These are phyloP conservation scores for Lodderomyces parapsilosis DNA, from an alignment of 1,139 yeast genomes.

Conservation along the genomic window DNA sequence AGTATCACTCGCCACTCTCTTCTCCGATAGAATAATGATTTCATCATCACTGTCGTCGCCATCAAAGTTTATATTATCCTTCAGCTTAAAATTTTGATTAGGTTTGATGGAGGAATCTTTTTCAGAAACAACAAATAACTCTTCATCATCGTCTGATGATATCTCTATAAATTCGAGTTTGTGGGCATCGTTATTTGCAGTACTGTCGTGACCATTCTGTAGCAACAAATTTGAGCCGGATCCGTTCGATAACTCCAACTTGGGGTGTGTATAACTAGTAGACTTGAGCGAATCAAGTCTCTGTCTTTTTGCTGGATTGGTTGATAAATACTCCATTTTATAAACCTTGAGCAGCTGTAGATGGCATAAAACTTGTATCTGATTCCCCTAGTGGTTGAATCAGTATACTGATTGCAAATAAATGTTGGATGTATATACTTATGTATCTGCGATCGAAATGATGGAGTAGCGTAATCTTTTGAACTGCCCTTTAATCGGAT, in stretches of 20 bases:
- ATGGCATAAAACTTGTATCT: too few species aligned
- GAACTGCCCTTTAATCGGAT: neutral
- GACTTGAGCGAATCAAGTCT: conserved; percentile 11
- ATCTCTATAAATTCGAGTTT: neutral
- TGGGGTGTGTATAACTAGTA: neutral
- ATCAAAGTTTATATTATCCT: neutral
- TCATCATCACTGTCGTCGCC: conserved; percentile 17
- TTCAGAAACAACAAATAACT: neutral
- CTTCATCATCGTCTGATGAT: conserved; percentile 1
- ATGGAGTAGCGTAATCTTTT: too few species aligned
- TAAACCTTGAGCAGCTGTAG: too few species aligned
- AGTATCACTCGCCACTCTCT: conserved; percentile 23
- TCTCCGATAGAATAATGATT: conserved; percentile 25
- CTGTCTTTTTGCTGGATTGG: conserved; percentile 6
- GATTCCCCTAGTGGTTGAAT: too few species aligned
- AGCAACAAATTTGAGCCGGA: neutral
- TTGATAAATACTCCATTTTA: neutral
- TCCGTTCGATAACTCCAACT: neutral
- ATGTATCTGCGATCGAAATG: too few species aligned
- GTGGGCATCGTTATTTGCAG: neutral
- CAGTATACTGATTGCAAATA: too few species aligned
- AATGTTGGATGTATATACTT: too few species aligned
- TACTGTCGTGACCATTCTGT: neutral
- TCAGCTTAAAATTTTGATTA: neutral
- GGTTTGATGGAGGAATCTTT: neutral